Evolutionary conservation across 257 asterid genomes (phyloP).

Genomic region (Solanum dulcamara): DNA sequence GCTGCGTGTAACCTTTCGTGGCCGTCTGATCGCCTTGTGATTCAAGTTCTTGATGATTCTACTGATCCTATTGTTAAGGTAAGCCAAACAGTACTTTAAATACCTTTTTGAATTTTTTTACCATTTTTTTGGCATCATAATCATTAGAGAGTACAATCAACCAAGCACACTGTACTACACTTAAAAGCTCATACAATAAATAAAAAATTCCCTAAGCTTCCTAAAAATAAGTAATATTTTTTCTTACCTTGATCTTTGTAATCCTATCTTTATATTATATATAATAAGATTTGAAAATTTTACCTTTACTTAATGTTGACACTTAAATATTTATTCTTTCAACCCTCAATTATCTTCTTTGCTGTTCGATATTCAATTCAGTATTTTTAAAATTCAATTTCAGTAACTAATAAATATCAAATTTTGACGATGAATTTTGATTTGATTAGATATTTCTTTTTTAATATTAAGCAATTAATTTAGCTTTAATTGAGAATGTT

Average conservation of each 20-base stretch:
- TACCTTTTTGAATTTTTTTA: background rate
- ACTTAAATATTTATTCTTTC: constrained; percentile 1
- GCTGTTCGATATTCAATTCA: background rate
- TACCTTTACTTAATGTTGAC: background rate
- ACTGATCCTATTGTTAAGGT: constrained; percentile 70
- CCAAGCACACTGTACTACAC: background rate
- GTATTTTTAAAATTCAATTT: background rate
- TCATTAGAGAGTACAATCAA: background rate
- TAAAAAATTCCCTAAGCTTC: background rate
- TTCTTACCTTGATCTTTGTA: background rate
- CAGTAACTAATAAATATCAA: too few relatives aligned
- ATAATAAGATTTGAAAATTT: background rate
- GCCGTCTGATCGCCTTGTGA: constrained; percentile 87
- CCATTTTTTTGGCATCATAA: background rate
- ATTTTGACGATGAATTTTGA: too few relatives aligned
- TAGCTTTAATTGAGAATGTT: background rate
- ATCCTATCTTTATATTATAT: background rate
- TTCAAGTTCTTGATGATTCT: constrained; percentile 90
- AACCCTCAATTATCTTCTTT: too few relatives aligned
- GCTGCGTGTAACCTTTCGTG: constrained; percentile 93
- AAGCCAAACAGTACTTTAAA: background rate
- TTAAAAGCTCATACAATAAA: background rate
- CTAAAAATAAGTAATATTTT: background rate
- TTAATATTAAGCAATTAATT: background rate
- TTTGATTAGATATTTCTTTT: too few relatives aligned